Conservation (phyloP, 345 rosid genomes). For the Rhodamnia rubescens region DNA sequence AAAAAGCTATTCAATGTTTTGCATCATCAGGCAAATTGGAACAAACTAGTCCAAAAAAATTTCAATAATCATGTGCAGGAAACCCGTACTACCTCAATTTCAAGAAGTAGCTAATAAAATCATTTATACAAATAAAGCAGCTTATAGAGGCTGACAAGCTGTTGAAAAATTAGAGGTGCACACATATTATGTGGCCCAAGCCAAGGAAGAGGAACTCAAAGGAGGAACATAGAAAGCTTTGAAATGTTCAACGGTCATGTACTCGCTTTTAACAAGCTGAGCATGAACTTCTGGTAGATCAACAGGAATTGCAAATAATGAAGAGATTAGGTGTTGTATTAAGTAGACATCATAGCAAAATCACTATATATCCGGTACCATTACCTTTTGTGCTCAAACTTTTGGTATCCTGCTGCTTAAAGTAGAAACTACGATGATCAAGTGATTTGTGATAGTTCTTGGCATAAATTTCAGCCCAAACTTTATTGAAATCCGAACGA, state of each 20-base stretch:
- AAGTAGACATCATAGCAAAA: not conserved
- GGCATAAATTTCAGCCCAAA: slow-evolving; percentile 92
- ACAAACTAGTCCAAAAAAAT: not conserved
- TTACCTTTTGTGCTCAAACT: slow-evolving; percentile 90
- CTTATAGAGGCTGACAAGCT: not conserved
- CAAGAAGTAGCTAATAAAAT: not conserved
- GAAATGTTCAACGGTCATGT: not conserved
- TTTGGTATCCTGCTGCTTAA: slow-evolving; percentile 95
- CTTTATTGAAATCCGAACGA: slow-evolving; percentile 90
- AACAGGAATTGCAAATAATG: not conserved
- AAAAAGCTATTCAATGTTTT: not conserved
- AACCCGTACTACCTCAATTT: not conserved
- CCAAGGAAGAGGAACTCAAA: not conserved
- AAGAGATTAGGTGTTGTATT: not conserved
- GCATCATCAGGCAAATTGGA: not conserved
- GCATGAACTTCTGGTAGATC: not conserved
- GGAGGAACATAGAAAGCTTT: not conserved
- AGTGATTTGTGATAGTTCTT: slow-evolving; percentile 95
- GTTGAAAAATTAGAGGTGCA: not conserved
- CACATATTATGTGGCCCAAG: not conserved
- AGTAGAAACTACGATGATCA: slow-evolving; percentile 96
- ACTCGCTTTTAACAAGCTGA: not conserved
- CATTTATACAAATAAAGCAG: not conserved
- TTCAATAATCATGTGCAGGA: not conserved
- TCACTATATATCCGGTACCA: not conserved